Evolutionary conservation across 495 filamentous ascomycete genomes (phyloP), one percentile per base, ranked within the genome.

Genomic region (Clavariopsis aquatica): DNA sequence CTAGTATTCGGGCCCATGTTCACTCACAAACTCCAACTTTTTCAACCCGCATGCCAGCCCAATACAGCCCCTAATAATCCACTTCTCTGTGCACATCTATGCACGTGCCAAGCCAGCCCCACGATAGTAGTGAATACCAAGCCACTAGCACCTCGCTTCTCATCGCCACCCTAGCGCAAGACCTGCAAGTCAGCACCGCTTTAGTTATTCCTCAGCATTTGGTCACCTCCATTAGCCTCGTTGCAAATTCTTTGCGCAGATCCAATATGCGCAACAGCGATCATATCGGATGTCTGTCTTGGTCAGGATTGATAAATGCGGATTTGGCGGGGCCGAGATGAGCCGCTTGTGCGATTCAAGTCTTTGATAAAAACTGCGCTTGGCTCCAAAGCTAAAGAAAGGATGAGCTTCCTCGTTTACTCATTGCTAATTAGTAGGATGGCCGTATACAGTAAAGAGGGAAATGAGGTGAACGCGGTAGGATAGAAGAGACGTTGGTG

Each of bases 141-240:
- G n/a, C 4, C 22, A 28, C 49, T 51, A 60, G 45, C 43, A 19
- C 31, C 49, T 54, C 60, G 60, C 49, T 55, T 38, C n/a, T 2
- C 3, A 12, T 20, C 27, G 8, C 28, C n/a, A n/a, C 17, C 27
- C 31, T 31, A 29, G 55, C 41, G 6, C 17, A 10, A 12, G 8
- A 6, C 20, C 52, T 49, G 51, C 52, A 57, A 29, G 51, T 56
- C 49, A 55, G 60, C 60, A 36, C 12, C 20, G 1, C 13, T 38
- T 1, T 15, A 17, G 26, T 62, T 62, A 62, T 63, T 64, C 53
- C 51, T 64, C 61, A 64, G 52, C 61, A 38, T 31, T 64, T 56
- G 24, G 61, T 64, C 61, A 64, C 52, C 61, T 2, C 52, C n/a
- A 17, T n/a, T 9, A 43, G 38, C 38, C 38, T 8, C 38, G 31